Base-by-base conservation (phyloP, 768 basidiomycete genomes). In the Pleurotus cornucopiae region DNA sequence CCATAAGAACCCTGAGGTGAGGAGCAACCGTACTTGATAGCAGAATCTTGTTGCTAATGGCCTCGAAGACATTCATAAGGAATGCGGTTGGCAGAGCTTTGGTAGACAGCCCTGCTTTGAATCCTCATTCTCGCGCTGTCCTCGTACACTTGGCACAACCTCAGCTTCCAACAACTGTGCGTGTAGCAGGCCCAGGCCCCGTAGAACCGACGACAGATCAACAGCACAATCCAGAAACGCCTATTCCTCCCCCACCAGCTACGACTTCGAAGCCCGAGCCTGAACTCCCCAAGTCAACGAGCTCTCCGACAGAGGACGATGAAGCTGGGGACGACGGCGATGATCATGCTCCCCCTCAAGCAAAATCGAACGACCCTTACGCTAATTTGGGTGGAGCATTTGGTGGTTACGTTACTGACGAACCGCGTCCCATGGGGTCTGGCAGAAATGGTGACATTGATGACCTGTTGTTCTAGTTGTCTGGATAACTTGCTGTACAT, bases 1-100 rank as follows among this genome's bases (percentile, higher is more conserved):
- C 71, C 96, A 98, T 76, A 97, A 98, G 74, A 94, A 94, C 63
- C 95, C 95, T 13, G 91, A 96, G 80, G 91, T 90, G 44, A 61
- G 13, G 41, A 44, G 3, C 4, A 34, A 9, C 6, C 6, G 26
- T 49, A 44, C 45, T 53, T 18, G 52, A 7, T 46, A 20, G 44
- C 20, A 43, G 39, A 3, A 48, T 37, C 5, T 20, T 55, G 39
- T 58, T 52, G 41, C 40, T 58, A 12, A 20, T 40, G 40, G 40
- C 20, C 37, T 21, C 18, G 4, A 49, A 94, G 90, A 96, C 94
- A 2, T 98, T 98, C 72, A 98, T 98, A 63, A 87, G 95, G 20
- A 88, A 88, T 61, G 91, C 94, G 6, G 79, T 85, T 44, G 89
- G 91, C 40, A 91, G 85, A 65, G 89, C 90, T 21, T 76, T 98